Base-by-base conservation (phyloP, 2,329 filamentous ascomycete genomes). In the Scolecobasidium constrictum region DNA sequence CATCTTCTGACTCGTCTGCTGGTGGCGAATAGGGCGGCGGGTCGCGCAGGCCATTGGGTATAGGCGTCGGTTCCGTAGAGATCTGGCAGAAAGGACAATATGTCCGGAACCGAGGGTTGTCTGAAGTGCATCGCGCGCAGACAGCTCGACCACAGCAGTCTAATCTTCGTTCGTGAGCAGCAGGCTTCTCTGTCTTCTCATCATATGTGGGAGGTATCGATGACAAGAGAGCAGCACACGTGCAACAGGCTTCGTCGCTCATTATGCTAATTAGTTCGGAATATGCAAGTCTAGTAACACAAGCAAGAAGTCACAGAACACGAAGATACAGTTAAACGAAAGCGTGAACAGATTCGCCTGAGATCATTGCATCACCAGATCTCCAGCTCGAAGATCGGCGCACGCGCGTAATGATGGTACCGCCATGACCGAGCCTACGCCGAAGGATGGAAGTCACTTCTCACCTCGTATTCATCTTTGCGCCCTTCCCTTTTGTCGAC, bases 81-180 rank as follows among this genome's bases (percentile, higher is more conserved):
- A 86, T 73, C 60, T 90, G 85, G 57, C 85, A 92, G 59, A 83
- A 90, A 0, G 84, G 84, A 56, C 75, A 78, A 50, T 78, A 78
- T 28, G 68, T 65, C 42, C 72, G 71, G 61, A 86, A 87, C 33
- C 83, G 77, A 21, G 69, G 65, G 56, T 86, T 86, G 37, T 73
- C 79, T 56, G 74, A 64, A 52, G 85, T 73, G 61, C 84, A 90
- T 47, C 67, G 67, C 13, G 77, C 75, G 61, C 84, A 92, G 53
- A 90, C 83, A 31, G 77, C 66, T 42, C 84, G 73, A 35, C 66
- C 67, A 58, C 84, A 90, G 59, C 85, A 90, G 23, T 71, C 69
- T 21, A 86, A 66, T 47, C 70, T 65, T 40, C 81, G 73, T 54
- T 81, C 73, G 38, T 70, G 65, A 19, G 73, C 68, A 2, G 74